phyloP scores from a whole-genome alignment of 2,329 filamentous ascomycete species.

The Rhytidhysteron rufulum region DNA sequence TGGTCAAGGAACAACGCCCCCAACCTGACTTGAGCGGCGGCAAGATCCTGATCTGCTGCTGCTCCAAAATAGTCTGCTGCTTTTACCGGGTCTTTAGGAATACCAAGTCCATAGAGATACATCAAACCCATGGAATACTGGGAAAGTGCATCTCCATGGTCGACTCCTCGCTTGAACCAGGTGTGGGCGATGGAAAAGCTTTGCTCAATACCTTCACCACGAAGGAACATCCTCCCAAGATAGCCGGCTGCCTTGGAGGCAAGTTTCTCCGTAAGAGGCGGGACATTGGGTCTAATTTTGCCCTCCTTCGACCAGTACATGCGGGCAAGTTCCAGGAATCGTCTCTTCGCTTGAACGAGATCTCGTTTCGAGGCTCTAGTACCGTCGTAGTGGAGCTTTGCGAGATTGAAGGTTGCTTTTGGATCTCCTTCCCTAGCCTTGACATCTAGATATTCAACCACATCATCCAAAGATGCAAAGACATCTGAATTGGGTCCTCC shows the following conservation, averaged over 20 bases:
- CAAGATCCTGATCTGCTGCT: slow-evolving; percentile 77
- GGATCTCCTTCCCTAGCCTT: slow-evolving; percentile 87
- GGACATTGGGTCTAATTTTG: slow-evolving; percentile 66
- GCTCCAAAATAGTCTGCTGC: slow-evolving; percentile 74
- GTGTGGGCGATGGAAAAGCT: slow-evolving; percentile 70
- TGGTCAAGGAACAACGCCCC: slow-evolving; percentile 84
- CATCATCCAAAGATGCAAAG: slow-evolving; percentile 84
- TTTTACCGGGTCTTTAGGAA: slow-evolving; percentile 63
- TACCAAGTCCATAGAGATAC: slow-evolving; percentile 73
- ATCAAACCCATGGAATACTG: slow-evolving; percentile 82
- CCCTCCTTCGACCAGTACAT: slow-evolving; percentile 81
- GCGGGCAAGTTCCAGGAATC: slow-evolving; percentile 75
- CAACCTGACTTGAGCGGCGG: slow-evolving; percentile 76
- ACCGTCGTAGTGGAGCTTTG: slow-evolving; percentile 84
- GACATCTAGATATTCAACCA: slow-evolving; percentile 88
- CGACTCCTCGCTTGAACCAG: slow-evolving; percentile 80
- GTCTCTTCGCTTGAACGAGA: slow-evolving; percentile 68
- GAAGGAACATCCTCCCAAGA: slow-evolving; percentile 83
- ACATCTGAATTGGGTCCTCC: slow-evolving; percentile 71
- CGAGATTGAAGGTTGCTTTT: slow-evolving; percentile 81
- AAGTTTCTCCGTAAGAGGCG: slow-evolving; percentile 68
- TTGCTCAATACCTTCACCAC: slow-evolving; percentile 79
- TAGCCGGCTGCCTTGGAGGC: slow-evolving; percentile 83
- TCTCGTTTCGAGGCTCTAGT: slow-evolving; percentile 71
- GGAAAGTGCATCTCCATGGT: slow-evolving; percentile 73